phyloP scores from a whole-genome alignment of 768 basidiomycete species.

The Austroboletus eburneus region DNA sequence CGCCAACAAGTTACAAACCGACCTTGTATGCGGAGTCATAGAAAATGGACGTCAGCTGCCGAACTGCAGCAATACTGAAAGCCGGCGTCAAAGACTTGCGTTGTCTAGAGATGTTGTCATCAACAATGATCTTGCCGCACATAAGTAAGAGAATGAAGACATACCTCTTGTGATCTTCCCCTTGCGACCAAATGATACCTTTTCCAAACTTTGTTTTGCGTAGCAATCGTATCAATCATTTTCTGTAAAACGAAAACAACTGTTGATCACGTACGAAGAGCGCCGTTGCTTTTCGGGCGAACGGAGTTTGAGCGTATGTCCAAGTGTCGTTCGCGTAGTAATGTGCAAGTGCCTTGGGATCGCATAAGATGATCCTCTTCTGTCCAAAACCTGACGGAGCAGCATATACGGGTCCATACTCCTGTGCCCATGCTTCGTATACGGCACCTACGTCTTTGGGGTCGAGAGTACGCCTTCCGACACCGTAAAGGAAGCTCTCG shows the following conservation, averaged over 20 bases:
- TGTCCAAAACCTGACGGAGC: slow-evolving; percentile 14
- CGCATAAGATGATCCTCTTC: slow-evolving; percentile 25
- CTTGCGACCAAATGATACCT: slow-evolving; percentile 30
- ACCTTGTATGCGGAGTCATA: slow-evolving; percentile 40
- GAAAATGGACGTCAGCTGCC: slow-evolving; percentile 33
- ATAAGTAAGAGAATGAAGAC: not conserved
- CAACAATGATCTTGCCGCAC: not conserved
- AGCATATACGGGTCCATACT: slow-evolving; percentile 16
- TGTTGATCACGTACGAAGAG: not conserved
- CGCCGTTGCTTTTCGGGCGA: slow-evolving; percentile 32
- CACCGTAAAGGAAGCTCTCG: slow-evolving; percentile 16
- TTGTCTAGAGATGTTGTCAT: slow-evolving; percentile 22
- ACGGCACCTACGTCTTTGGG: slow-evolving; percentile 2
- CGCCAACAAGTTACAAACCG: not conserved
- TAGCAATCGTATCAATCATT: not conserved
- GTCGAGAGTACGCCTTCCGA: slow-evolving; percentile 2
- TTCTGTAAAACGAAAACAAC: not conserved
- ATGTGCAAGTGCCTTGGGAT: slow-evolving; percentile 36
- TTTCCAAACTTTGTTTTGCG: slow-evolving; percentile 16
- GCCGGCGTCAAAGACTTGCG: slow-evolving; percentile 36
- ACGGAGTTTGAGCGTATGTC: slow-evolving; percentile 40
- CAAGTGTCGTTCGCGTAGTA: slow-evolving; percentile 12
- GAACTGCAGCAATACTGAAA: slow-evolving; percentile 36
- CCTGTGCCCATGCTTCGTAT: slow-evolving; percentile 22
- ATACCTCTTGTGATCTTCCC: slow-evolving; percentile 46